phyloP scores from a whole-genome alignment of 2,329 filamentous ascomycete genomes.

The Fusarium nematophilum region DNA sequence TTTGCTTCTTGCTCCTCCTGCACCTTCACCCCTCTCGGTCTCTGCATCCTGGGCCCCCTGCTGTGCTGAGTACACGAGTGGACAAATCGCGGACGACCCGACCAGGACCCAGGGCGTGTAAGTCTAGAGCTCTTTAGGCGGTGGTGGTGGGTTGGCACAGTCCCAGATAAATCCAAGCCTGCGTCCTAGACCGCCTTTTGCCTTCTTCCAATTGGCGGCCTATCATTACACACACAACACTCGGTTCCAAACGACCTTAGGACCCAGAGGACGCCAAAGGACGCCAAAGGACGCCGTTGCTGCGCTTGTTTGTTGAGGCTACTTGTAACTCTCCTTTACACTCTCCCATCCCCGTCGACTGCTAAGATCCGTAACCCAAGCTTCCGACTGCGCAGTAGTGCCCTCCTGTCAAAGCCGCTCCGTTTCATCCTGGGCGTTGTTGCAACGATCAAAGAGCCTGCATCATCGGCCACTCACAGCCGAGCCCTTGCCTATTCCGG shows the following conservation, averaged over 20 bases:
- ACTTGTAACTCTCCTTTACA: neutral
- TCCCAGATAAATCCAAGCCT: conserved; percentile 21
- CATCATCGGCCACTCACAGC: conserved; percentile 27
- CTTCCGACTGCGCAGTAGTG: conserved; percentile 17
- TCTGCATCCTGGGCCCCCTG: conserved; percentile 23
- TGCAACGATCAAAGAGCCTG: conserved; percentile 23
- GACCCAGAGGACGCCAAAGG: conserved; percentile 1
- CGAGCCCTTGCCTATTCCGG: conserved; percentile 40
- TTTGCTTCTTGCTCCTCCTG: conserved; percentile 11
- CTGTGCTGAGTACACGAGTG: conserved; percentile 9
- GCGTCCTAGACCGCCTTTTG: conserved; percentile 42
- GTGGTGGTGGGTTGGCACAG: conserved; percentile 32
- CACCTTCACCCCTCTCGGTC: conserved; percentile 26
- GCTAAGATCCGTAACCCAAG: conserved; percentile 9
- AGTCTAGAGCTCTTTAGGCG: neutral
- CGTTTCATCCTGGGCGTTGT: conserved; percentile 33
- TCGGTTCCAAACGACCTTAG: no score
- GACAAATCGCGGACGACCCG: conserved; percentile 34
- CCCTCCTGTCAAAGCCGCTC: conserved; percentile 25
- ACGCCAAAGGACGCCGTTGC: conserved; percentile 5
- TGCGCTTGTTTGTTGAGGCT: conserved; percentile 15
- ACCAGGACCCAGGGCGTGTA: conserved; percentile 20
- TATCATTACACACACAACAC: conserved; percentile 45
- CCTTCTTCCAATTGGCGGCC: conserved; percentile 49
- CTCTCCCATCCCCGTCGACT: neutral